Percentiles rank a stretch among this genome's conserved stretches.
phyloP scores from a whole-genome alignment of 352 stramenopile genomes.

The Globisporangium canariense region DNA sequence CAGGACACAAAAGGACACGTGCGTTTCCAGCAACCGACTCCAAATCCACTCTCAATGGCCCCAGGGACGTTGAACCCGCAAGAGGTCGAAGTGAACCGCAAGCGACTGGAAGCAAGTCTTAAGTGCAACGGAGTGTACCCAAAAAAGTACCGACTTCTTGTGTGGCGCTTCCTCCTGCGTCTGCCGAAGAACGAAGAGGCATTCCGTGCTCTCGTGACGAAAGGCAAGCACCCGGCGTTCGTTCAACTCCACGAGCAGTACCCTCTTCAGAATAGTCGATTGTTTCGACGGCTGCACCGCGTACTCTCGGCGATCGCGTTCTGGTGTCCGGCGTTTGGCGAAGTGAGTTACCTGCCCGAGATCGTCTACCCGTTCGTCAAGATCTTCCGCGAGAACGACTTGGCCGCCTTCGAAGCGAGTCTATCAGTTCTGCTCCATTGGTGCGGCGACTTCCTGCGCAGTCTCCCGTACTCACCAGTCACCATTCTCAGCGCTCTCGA shows the following conservation, averaged over 20 bases:
- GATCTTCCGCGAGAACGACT: slow-evolving; percentile 81
- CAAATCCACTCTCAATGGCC: slow-evolving; percentile 8
- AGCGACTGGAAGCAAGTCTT: slow-evolving; percentile 59
- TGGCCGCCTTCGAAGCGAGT: slow-evolving; percentile 88
- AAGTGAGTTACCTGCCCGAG: slow-evolving; percentile 77
- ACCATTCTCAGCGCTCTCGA: slow-evolving; percentile 69
- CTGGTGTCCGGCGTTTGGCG: slow-evolving; percentile 90
- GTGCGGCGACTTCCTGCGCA: slow-evolving; percentile 77
- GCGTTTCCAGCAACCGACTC: background rate
- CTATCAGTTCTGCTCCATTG: slow-evolving; percentile 85
- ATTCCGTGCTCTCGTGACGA: slow-evolving; percentile 67
- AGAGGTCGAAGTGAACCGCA: slow-evolving; percentile 61
- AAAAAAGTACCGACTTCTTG: slow-evolving; percentile 76
- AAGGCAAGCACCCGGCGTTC: slow-evolving; percentile 77
- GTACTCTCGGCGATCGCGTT: slow-evolving; percentile 84
- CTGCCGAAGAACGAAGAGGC: slow-evolving; percentile 83
- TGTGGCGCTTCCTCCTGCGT: slow-evolving; percentile 80
- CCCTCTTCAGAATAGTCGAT: slow-evolving; percentile 66
- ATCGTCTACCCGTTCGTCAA: slow-evolving; percentile 89
- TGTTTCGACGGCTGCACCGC: slow-evolving; percentile 74
- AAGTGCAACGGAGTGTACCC: slow-evolving; percentile 74
- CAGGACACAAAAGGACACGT: background rate
- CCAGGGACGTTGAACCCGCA: slow-evolving; percentile 11
- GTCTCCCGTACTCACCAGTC: slow-evolving; percentile 79
- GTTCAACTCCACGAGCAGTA: slow-evolving; percentile 70